Evolutionary conservation across 371 early-diverging fungal genomes (phyloP), one percentile per base, ranked within the genome.

Genomic region (Actinomucor elegans): DNA sequence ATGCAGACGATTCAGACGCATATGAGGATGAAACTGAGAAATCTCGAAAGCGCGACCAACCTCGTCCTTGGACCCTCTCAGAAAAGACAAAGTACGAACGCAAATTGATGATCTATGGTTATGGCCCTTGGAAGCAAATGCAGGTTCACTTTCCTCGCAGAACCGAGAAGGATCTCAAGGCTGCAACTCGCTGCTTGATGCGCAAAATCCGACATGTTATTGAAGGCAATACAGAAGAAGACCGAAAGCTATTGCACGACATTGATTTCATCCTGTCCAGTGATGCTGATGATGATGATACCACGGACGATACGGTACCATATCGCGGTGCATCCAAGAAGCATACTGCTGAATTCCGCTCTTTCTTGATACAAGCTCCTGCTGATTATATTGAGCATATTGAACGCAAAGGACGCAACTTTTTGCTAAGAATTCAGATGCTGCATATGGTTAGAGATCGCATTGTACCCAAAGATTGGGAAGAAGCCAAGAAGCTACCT

Each of bases 61-160:
- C 72, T 33, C 75, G 79, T 0, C 69, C 74, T n/a, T 93, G 94
- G 94, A 82, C 87, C 9, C 56, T 79, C 32, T 87, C 93, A 9
- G 93, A 92, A 58, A 81, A 81, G 57, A 79, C 85, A 17, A 81
- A 87, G 33, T 79, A 91, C 43, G 94, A 94, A 59, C 81, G 92
- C n/a, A 79, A 82, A 49, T 55, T 93, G 33, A 94, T 92, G 93
- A 82, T 86, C 38, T 87, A 86, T 48, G 94, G 93, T 0, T 89
- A 87, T 62, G 84, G 85, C 17, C 72, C 75, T 29, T 94, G 94
- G 94, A 81, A 86, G 15, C 75, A 77, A 44, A 84, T 90, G 79
- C 65, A 63, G 17, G 56, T 62, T 17, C 77, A 74, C 47, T 83
- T 84, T 52, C 75, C 80, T 14, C 77, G 85, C 49, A 78, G 85